A percentile compares a stretch with the other conserved stretches of the same genome.
These are phyloP conservation scores for Suillus brevipes DNA, from an alignment of 768 basidiomycete genomes.

Conservation along the genomic window DNA sequence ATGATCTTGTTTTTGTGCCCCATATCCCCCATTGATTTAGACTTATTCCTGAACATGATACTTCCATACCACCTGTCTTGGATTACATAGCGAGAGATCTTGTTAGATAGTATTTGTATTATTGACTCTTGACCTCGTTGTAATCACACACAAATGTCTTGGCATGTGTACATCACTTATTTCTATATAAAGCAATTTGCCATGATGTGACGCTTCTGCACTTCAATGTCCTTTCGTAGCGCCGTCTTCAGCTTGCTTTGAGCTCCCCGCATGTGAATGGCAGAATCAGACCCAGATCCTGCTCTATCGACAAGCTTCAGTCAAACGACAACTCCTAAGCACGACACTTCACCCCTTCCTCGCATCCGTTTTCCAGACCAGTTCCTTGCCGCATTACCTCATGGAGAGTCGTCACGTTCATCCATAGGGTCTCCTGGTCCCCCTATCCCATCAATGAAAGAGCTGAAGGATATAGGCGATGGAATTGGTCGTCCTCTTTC, in stretches of 20 bases:
- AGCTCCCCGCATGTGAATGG: constrained; percentile 25
- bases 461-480: constrained; percentile 16
- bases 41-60: background rate
- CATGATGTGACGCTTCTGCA: background rate
- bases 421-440: constrained; percentile 24
- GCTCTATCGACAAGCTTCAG: constrained; percentile 21
- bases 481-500: constrained; percentile 24
- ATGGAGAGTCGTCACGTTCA: constrained; percentile 32
- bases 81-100: background rate
- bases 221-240: constrained; percentile 1
- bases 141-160: constrained; percentile 8
- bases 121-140: background rate
- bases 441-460: constrained; percentile 16
- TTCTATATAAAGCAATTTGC: background rate
- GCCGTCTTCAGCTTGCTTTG: background rate
- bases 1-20: constrained; percentile 3
- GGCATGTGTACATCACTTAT: constrained; percentile 5
- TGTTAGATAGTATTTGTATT: background rate
- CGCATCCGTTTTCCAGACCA: constrained; percentile 38
- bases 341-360: constrained; percentile 18
- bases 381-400: constrained; percentile 26
- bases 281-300: constrained; percentile 29
- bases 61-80: background rate
- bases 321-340: constrained; percentile 18
- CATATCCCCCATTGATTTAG: background rate